Conservation (phyloP, 768 basidiomycete genomes). For the Trametes gibbosa region DNA sequence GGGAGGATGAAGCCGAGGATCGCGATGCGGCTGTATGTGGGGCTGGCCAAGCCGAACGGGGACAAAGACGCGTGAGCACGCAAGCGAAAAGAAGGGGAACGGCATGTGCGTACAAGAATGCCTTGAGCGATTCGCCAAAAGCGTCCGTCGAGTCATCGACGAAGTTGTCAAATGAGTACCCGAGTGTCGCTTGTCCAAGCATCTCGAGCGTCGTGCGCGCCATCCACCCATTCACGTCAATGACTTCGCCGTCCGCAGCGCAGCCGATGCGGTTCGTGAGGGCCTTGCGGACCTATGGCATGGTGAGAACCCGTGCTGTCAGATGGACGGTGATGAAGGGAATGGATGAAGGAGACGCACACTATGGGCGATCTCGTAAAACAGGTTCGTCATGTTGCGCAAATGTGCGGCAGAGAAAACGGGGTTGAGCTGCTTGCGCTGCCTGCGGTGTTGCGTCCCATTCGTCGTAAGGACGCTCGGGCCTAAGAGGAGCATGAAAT, state of each 20-base stretch:
- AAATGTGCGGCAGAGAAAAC: slow-evolving; percentile 24
- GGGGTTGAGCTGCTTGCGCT: slow-evolving; percentile 23
- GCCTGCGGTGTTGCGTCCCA: slow-evolving; percentile 18
- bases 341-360: not conserved
- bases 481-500: slow-evolving; percentile 4
- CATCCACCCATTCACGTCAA: slow-evolving; percentile 22
- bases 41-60: slow-evolving; percentile 25
- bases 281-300: slow-evolving; percentile 9
- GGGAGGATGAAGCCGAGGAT: slow-evolving; percentile 1
- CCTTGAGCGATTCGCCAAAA: slow-evolving; percentile 24
- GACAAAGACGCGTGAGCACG: not conserved
- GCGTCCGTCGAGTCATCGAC: slow-evolving; percentile 11
- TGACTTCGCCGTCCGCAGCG: not conserved
- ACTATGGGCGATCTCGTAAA: slow-evolving; percentile 15
- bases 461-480: slow-evolving; percentile 12
- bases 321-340: not conserved
- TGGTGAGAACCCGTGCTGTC: not conserved
- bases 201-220: slow-evolving; percentile 24
- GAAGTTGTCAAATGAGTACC: slow-evolving; percentile 27
- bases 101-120: slow-evolving; percentile 17
- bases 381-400: slow-evolving; percentile 22
- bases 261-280: not conserved
- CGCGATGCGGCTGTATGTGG: not conserved
- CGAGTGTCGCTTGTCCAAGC: slow-evolving; percentile 26
- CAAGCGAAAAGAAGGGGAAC: not conserved